Evolutionary conservation across 2,329 filamentous ascomycete genomes (phyloP).

Genomic region (Podosphaera leucotricha): DNA sequence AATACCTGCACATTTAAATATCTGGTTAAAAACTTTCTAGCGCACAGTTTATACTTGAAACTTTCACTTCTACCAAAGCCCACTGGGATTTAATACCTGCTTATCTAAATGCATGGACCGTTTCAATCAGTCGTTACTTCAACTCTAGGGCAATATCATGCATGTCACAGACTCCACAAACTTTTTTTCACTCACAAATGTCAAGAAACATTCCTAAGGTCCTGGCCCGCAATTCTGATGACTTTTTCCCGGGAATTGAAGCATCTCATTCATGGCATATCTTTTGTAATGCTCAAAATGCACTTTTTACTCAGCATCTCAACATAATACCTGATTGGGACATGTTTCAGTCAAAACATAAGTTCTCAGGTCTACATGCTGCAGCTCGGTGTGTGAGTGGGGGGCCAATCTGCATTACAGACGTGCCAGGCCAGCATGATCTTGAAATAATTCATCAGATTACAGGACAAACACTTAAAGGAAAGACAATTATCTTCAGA

Average conservation of each 20-base stretch:
- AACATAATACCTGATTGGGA: slow-evolving; percentile 72
- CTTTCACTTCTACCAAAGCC: slow-evolving; percentile 40
- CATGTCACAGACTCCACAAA: slow-evolving; percentile 79
- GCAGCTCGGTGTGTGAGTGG: slow-evolving; percentile 76
- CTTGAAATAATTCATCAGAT: slow-evolving; percentile 55
- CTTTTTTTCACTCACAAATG: slow-evolving; percentile 66
- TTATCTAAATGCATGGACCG: slow-evolving; percentile 73
- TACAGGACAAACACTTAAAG: slow-evolving; percentile 47
- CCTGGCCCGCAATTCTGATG: slow-evolving; percentile 63
- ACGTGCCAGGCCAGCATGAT: slow-evolving; percentile 64
- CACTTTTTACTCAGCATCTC: slow-evolving; percentile 57
- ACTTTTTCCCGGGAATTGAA: slow-evolving; percentile 72
- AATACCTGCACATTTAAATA: not conserved
- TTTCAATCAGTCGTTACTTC: slow-evolving; percentile 57
- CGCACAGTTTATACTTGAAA: slow-evolving; percentile 72
- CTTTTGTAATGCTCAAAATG: slow-evolving; percentile 81
- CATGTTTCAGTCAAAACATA: slow-evolving; percentile 41
- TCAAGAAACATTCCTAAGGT: slow-evolving; percentile 51
- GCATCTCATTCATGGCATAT: slow-evolving; percentile 83
- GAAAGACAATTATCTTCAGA: slow-evolving; percentile 57
- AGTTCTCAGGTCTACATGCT: slow-evolving; percentile 64
- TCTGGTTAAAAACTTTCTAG: slow-evolving; percentile 4
- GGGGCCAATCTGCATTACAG: slow-evolving; percentile 85
- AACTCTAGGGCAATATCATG: slow-evolving; percentile 61
- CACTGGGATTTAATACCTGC: slow-evolving; percentile 47